Evolutionary conservation across 2,329 filamentous ascomycete species (phyloP), one percentile per base, ranked within the genome.

Genomic region (Pseudogymnoascus sp.): DNA sequence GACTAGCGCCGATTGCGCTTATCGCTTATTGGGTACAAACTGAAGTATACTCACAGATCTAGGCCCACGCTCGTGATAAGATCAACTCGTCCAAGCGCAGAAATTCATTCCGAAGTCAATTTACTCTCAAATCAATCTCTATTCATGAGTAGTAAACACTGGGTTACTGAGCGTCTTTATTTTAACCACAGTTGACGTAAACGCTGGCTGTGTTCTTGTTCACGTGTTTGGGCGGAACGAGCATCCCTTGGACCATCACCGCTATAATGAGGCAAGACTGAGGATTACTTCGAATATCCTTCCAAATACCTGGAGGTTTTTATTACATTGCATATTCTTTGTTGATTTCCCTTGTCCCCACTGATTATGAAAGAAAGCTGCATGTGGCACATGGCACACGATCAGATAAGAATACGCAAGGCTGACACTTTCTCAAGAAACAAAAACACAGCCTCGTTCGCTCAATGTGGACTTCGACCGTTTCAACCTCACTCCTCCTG

Each of bases 1-100:
- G 50, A 56, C 50, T 56, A 56, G 50, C 50, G 50, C 28, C 28
- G 50, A 56, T 56, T 34, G 50, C 50, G 50, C 50, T 56, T 56
- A 56, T 56, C 50, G 50, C 50, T 56, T 56, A 56, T 56, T 56
- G 50, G 46, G 50, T 56, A 56, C 50, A 56, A 4, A 18, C 25
- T 12, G 50, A 56, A 7, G 50, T 56, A 18, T 56, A 56, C 50
- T 34, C 50, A 7, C 6, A 50, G 50, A 12, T 31, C 50, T 18
- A 31, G 28, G 10, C 25, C n/a, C 46, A 18, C 6, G 25, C 25
- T 18, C 46, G 18, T 18, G 46, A 34, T 56, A 56, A 56, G 46
- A 56, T 18, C n/a, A 18, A 18, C 8, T 34, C n/a, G n/a, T 18
- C 46, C 46, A 56, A 34, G 25, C 4, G 25, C 46, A 18, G 8